Conservation (phyloP, 352 stramenopile species). For the Elongisporangium prolatum region DNA sequence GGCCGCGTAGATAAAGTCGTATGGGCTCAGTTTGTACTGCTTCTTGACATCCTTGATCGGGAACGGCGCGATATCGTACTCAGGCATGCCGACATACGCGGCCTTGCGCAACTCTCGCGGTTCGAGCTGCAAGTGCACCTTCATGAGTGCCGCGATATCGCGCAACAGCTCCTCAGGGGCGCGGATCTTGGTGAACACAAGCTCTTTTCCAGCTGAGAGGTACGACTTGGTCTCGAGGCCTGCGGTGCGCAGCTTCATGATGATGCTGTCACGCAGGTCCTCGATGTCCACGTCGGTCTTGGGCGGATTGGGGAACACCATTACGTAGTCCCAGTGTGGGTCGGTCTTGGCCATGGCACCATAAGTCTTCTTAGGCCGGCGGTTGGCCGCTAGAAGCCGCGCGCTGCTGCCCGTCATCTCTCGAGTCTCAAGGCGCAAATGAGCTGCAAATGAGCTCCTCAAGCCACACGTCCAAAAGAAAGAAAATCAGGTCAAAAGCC, state of each 20-base stretch:
- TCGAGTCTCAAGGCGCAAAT: neutral
- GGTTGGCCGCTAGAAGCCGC: neutral
- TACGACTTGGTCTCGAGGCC: constrained; percentile 74
- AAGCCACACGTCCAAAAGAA: neutral
- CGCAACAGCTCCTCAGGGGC: constrained; percentile 70
- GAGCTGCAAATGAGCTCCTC: neutral
- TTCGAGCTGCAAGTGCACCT: constrained; percentile 75
- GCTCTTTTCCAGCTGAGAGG: constrained; percentile 55
- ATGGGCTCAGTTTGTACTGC: constrained; percentile 66
- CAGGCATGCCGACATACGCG: constrained; percentile 62
- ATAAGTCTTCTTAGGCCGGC: constrained; percentile 21
- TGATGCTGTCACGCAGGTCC: constrained; percentile 74
- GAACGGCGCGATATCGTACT: constrained; percentile 76
- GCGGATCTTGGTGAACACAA: constrained; percentile 84
- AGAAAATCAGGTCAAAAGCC: neutral
- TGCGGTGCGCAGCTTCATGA: constrained; percentile 52
- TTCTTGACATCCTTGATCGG: constrained; percentile 79
- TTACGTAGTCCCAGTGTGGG: constrained; percentile 80
- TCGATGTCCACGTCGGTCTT: constrained; percentile 53
- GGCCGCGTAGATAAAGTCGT: constrained; percentile 83
- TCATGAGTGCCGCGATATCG: constrained; percentile 59
- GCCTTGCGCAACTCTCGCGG: constrained; percentile 48
- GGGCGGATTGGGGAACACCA: constrained; percentile 76
- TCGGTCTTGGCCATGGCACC: constrained; percentile 27
- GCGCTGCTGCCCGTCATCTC: neutral